Evolutionary conservation across 257 asterid genomes (phyloP).

Genomic region (Solanum gandarillasii): DNA sequence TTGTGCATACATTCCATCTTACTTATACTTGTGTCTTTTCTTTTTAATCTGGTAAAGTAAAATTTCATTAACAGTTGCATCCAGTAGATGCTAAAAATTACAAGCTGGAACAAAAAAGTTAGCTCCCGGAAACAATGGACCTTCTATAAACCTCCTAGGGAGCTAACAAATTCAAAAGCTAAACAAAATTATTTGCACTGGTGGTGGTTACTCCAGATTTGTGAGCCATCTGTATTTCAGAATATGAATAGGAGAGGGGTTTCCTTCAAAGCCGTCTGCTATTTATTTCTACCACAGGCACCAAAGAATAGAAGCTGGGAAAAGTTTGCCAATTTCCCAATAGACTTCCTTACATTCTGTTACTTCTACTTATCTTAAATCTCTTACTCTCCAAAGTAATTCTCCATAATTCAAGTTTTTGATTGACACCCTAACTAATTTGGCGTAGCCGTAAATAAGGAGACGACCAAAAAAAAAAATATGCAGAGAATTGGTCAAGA

Average conservation of each 20-base stretch:
- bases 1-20: neutral
- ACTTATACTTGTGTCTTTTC: neutral
- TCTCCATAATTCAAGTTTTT: neutral
- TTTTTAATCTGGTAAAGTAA: neutral
- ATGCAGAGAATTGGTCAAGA: neutral
- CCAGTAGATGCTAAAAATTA: no score
- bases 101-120: no score
- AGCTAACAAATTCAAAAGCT: neutral
- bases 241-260: neutral
- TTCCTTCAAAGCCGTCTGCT: neutral
- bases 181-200: neutral
- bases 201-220: neutral
- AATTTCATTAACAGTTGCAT: no score
- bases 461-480: neutral
- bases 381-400: neutral
- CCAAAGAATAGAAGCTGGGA: neutral
- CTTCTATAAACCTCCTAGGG: neutral
- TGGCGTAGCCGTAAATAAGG: neutral
- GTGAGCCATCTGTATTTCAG: neutral
- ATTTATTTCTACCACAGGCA: neutral
- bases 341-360: neutral
- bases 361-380: neutral
- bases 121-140: neutral
- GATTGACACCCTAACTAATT: neutral
- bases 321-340: neutral